Evolutionary conservation across 1,139 yeast genomes (phyloP).

Genomic region (Tardiomyces depauwii): DNA sequence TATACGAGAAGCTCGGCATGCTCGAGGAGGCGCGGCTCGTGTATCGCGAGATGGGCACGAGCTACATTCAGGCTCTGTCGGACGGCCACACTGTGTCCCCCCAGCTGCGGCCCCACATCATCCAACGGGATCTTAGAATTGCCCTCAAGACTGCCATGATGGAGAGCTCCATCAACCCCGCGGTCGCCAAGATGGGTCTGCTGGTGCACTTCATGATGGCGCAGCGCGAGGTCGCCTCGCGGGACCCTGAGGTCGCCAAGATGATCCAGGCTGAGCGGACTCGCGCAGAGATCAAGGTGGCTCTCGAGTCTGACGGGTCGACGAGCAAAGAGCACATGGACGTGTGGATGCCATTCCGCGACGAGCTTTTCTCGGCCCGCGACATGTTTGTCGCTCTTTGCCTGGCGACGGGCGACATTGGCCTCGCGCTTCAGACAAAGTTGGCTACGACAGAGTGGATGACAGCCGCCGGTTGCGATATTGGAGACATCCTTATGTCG

Average conservation of each 20-base stretch:
- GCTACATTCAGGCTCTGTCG: constrained; percentile 42
- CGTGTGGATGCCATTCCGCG: constrained; percentile 59
- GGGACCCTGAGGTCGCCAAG: constrained; percentile 18
- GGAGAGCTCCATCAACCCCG: constrained; percentile 35
- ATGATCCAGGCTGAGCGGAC: constrained; percentile 12
- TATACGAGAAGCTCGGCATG: constrained; percentile 61
- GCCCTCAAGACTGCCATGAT: constrained; percentile 57
- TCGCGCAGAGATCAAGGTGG: constrained; percentile 5
- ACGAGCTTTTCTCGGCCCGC: constrained; percentile 64
- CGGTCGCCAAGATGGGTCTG: constrained; percentile 4
- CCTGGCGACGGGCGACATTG: constrained; percentile 53
- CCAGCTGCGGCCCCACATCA: constrained; percentile 38
- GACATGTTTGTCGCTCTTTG: constrained; percentile 61
- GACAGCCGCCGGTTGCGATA: constrained; percentile 58
- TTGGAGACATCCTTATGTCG: constrained; percentile 48
- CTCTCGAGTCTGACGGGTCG: background rate
- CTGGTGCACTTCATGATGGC: constrained; percentile 20
- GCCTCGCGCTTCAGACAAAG: constrained; percentile 51
- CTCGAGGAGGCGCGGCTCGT: constrained; percentile 50
- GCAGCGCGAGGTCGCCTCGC: constrained; percentile 42
- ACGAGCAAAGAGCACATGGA: constrained; percentile 7
- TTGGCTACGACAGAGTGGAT: constrained; percentile 62
- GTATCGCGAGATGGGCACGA: constrained; percentile 55
- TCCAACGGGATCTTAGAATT: constrained; percentile 62
- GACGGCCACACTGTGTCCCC: constrained; percentile 9